A percentile compares a stretch with the other conserved stretches of the same genome.
Conservation (phyloP, 1,284 basidiomycete genomes). For the Anthracocystis setariae region DNA sequence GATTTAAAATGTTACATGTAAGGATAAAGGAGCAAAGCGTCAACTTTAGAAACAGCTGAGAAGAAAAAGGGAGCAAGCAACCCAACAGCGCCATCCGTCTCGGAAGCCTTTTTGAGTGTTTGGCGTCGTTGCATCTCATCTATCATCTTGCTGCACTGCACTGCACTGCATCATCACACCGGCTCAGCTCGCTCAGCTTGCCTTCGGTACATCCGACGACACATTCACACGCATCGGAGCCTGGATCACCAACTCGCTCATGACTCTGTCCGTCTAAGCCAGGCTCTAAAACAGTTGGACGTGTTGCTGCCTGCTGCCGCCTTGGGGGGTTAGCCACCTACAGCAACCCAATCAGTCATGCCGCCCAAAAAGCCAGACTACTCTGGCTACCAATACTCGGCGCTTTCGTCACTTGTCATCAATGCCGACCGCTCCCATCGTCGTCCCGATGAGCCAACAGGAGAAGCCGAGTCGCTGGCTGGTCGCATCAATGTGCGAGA, state of each 20-base stretch:
- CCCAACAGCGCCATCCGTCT: not conserved
- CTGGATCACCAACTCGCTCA: not conserved
- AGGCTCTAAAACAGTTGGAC: not conserved
- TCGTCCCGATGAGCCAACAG: slow-evolving; percentile 80
- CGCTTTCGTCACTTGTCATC: slow-evolving; percentile 65
- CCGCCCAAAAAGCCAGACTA: slow-evolving; percentile 65
- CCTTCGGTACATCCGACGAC: not conserved
- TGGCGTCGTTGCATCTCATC: not conserved
- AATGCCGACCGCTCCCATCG: slow-evolving; percentile 58
- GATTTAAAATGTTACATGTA: not conserved
- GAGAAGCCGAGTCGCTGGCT: slow-evolving; percentile 89
- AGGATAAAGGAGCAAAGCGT: not conserved
- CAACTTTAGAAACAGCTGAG: not conserved
- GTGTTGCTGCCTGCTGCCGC: not conserved
- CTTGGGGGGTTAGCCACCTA: not conserved
- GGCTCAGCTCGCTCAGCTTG: not conserved
- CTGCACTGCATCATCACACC: not conserved
- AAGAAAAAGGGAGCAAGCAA: not conserved
- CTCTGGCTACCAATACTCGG: slow-evolving; percentile 67
- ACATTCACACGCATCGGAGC: slow-evolving; percentile 1
- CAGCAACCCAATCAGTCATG: slow-evolving; percentile 38
- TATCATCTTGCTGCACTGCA: too few relatives aligned
- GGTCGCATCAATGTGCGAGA: slow-evolving; percentile 89
- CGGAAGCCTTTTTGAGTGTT: too few relatives aligned
- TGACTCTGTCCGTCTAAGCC: not conserved